These are phyloP conservation scores for Sideroxylon spinosum DNA, from an alignment of 179 eudicot species.

Conservation along the genomic window DNA sequence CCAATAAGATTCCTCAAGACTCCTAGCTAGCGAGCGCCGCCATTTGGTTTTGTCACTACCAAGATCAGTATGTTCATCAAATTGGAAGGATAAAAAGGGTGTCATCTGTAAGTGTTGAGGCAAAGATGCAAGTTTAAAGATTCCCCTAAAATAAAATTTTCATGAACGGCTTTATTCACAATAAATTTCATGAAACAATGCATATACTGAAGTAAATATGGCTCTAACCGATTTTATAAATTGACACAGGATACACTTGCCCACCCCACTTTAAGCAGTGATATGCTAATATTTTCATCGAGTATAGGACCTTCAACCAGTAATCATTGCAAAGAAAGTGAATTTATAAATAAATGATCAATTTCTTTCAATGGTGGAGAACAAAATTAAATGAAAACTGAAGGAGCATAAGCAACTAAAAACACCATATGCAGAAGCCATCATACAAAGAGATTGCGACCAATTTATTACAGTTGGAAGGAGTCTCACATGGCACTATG, in stretches of 20 bases:
- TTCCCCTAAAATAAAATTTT: too few relatives aligned
- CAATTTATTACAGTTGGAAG: conserved; percentile 1
- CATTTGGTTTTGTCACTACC: neutral
- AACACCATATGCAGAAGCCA: conserved; percentile 10
- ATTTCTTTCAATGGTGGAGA: neutral
- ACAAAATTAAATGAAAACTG: conserved; percentile 14
- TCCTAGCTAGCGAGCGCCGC: too few relatives aligned
- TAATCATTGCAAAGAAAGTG: conserved; percentile 4
- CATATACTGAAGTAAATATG: neutral
- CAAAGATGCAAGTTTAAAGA: neutral
- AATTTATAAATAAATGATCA: conserved; percentile 8
- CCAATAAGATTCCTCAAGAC: neutral
- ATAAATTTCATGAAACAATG: neutral
- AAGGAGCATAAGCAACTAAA: conserved; percentile 13
- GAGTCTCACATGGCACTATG: neutral
- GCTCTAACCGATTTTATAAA: neutral
- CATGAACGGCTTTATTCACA: neutral
- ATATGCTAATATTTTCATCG: neutral
- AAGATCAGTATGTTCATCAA: neutral
- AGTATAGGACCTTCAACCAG: neutral
- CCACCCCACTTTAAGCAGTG: neutral
- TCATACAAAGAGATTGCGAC: conserved; percentile 10
- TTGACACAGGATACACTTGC: neutral
- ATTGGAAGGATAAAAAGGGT: neutral
- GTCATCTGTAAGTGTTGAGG: neutral